Percentiles rank a stretch among this genome's conserved stretches.
These are phyloP conservation scores for Entonaema liquescens DNA, from an alignment of 495 filamentous ascomycete species.

Conservation along the genomic window DNA sequence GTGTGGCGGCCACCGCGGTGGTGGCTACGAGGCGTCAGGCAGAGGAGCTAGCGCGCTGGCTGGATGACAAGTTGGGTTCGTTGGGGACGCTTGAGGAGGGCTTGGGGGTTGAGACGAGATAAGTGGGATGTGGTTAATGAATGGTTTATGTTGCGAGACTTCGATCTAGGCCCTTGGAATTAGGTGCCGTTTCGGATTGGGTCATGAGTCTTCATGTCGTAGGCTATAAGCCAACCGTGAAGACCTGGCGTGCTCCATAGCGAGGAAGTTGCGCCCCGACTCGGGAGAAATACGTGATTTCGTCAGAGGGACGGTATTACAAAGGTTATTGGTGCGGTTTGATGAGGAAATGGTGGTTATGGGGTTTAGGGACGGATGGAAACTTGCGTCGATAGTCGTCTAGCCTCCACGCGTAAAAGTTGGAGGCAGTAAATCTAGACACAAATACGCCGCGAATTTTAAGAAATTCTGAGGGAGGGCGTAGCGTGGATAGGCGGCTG, in stretches of 20 bases:
- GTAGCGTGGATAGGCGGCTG: not conserved
- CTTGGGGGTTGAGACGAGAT: conserved; percentile 44
- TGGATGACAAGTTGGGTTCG: conserved; percentile 54
- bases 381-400: not conserved
- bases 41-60: conserved; percentile 56
- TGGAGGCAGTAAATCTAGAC: not conserved
- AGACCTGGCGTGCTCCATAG: not conserved
- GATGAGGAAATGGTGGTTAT: not conserved
- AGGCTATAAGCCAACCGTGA: not conserved
- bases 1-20: conserved; percentile 43
- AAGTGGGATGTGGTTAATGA: not conserved
- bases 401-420: not conserved
- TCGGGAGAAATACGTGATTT: not conserved
- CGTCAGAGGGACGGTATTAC: not conserved
- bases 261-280: not conserved
- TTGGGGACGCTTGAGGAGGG: conserved; percentile 56
- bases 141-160: not conserved
- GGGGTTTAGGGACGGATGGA: not conserved
- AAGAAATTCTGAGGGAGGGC: not conserved
- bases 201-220: not conserved
- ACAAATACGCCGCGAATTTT: not conserved
- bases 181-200: not conserved
- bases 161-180: not conserved
- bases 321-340: not conserved
- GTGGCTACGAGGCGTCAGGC: conserved; percentile 55